Percentiles rank a stretch among this genome's conserved stretches.
Evolutionary conservation across 176 grass and related monocot species (phyloP).

Genomic region (Oropetium thomaeum): DNA sequence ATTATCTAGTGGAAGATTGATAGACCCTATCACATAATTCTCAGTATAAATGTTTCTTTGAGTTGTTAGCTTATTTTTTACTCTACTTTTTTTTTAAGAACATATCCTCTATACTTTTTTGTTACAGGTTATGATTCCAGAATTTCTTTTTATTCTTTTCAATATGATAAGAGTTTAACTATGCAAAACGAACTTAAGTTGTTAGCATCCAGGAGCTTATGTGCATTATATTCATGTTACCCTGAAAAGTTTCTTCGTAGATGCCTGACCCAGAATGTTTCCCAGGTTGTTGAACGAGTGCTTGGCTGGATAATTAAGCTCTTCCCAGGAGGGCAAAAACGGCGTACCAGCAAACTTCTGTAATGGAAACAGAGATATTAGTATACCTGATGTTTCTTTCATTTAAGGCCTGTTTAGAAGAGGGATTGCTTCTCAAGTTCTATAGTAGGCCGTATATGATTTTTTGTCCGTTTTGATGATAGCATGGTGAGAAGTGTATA

Average conservation of each 20-base stretch:
- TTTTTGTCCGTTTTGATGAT: conserved; percentile 48
- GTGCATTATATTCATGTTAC: not conserved
- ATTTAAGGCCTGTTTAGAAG: conserved; percentile 19
- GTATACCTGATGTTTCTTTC: conserved; percentile 40
- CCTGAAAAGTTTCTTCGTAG: not conserved
- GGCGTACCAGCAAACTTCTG: conserved; percentile 92
- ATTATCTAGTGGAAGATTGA: not conserved
- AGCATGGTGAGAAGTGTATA: conserved; percentile 58
- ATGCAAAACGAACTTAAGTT: not conserved
- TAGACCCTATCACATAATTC: not conserved
- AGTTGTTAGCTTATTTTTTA: not conserved
- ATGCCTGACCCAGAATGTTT: conserved; percentile 12
- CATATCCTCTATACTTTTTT: not conserved
- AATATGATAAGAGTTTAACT: not conserved
- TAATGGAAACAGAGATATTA: conserved; percentile 47
- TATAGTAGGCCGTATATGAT: conserved; percentile 21
- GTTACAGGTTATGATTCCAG: not conserved
- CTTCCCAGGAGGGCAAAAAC: conserved; percentile 91
- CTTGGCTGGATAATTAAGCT: conserved; percentile 99
- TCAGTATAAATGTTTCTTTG: not conserved
- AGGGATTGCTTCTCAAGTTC: not conserved
- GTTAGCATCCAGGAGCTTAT: not conserved
- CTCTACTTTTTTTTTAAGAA: not conserved
- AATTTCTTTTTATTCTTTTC: not conserved
- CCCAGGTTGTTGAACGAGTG: conserved; percentile 89